Conservation (phyloP, 495 filamentous ascomycete species). For the Aspergillus bertholletiae region DNA sequence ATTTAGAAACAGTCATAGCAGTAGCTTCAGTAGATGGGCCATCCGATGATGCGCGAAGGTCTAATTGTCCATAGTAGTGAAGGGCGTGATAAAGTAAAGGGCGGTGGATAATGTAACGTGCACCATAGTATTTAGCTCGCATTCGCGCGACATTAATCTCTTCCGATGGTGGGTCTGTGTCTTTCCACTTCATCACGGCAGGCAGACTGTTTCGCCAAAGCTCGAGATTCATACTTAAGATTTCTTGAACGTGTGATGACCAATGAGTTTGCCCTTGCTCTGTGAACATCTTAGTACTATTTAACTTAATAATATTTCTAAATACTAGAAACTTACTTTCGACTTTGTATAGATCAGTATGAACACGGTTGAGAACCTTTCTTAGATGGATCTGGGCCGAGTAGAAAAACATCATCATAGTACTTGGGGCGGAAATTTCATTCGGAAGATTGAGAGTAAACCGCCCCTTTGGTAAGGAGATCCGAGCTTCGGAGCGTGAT, state of each 20-base stretch:
- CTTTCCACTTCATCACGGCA: constrained; percentile 57
- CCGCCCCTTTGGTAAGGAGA: constrained; percentile 55
- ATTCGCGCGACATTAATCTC: constrained; percentile 84
- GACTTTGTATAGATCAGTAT: constrained; percentile 74
- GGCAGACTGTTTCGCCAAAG: constrained; percentile 46
- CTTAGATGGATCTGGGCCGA: constrained; percentile 81
- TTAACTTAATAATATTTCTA: neutral
- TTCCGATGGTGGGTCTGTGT: constrained; percentile 58
- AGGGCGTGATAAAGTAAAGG: constrained; percentile 69
- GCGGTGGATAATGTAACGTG: constrained; percentile 82
- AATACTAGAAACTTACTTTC: constrained; percentile 31
- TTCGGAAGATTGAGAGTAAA: constrained; percentile 31
- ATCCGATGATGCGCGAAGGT: constrained; percentile 23
- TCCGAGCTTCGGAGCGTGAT: constrained; percentile 65
- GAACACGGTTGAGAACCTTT: constrained; percentile 79
- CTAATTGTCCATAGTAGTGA: constrained; percentile 39
- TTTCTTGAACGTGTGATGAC: constrained; percentile 33
- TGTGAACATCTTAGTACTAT: constrained; percentile 4
- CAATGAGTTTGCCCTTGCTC: constrained; percentile 27
- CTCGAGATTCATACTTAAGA: constrained; percentile 48
- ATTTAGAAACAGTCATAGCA: constrained; percentile 22
- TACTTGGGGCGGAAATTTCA: constrained; percentile 29
- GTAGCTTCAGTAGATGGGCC: constrained; percentile 29
- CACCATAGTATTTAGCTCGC: constrained; percentile 92
- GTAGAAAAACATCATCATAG: constrained; percentile 72